Evolutionary conservation across 2,329 filamentous ascomycete species (phyloP).

Genomic region (Pestalotiopsis fici): DNA sequence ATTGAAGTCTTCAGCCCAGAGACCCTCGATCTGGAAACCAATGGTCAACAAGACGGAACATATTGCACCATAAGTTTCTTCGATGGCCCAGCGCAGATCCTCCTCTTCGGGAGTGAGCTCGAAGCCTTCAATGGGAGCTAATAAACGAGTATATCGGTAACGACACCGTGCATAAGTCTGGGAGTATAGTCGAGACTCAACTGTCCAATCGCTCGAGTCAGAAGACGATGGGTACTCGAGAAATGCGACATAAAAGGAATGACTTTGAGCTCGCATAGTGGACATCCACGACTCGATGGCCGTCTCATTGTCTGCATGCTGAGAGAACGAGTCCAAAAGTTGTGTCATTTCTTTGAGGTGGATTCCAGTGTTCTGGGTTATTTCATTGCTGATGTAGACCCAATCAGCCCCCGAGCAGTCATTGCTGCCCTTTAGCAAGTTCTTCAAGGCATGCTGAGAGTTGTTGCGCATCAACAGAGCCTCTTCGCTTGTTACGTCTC

Average conservation of each 20-base stretch:
- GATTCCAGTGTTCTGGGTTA: constrained; percentile 38
- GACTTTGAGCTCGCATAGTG: constrained; percentile 36
- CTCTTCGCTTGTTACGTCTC: constrained; percentile 29
- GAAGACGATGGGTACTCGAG: constrained; percentile 40
- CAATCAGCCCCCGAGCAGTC: constrained; percentile 45
- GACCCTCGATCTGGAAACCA: constrained; percentile 40
- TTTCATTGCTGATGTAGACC: constrained; percentile 39
- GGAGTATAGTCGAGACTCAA: constrained; percentile 32
- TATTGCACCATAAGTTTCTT: constrained; percentile 39
- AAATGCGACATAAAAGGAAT: constrained; percentile 44
- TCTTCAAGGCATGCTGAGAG: constrained; percentile 30
- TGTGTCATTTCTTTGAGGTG: constrained; percentile 33
- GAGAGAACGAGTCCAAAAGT: constrained; percentile 21
- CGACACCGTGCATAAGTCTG: constrained; percentile 41
- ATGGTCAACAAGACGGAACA: constrained; percentile 42
- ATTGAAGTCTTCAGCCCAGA: constrained; percentile 28
- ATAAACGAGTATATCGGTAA: constrained; percentile 38
- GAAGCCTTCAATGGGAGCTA: constrained; percentile 27
- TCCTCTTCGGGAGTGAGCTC: constrained; percentile 33
- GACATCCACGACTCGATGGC: constrained; percentile 29
- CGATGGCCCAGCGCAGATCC: constrained; percentile 37
- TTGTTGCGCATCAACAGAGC: constrained; percentile 32
- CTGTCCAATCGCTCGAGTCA: constrained; percentile 28
- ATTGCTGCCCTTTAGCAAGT: constrained; percentile 19
- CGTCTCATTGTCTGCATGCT: constrained; percentile 22